These are phyloP conservation scores for Zalerion maritima DNA, from an alignment of 495 filamentous ascomycete genomes.

Conservation along the genomic window DNA sequence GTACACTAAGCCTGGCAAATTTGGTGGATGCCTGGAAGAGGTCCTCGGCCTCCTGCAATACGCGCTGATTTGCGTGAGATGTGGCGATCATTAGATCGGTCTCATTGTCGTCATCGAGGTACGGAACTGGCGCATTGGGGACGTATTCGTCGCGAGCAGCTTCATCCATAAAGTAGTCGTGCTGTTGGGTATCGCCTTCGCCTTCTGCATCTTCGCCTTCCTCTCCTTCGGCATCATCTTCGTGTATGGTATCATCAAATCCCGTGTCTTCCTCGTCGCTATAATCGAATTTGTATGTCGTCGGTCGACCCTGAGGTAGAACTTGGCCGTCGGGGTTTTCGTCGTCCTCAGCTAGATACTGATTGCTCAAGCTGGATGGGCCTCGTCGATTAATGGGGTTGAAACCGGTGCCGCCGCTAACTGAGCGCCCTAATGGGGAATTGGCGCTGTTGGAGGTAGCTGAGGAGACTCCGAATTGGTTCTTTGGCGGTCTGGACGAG, in stretches of 20 bases:
- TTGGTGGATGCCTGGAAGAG: conserved; percentile 29
- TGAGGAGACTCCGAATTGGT: conserved; percentile 12
- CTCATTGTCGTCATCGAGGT: conserved; percentile 18
- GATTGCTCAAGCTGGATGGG: conserved; percentile 20
- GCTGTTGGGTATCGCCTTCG: conserved; percentile 26
- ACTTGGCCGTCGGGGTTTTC: conserved; percentile 17
- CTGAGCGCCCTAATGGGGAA: conserved; percentile 26
- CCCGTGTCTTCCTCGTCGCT: conserved; percentile 16
- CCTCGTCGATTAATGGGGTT: conserved; percentile 16
- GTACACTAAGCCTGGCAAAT: conserved; percentile 11
- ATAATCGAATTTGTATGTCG: conserved; percentile 10
- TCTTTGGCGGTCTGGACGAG: conserved; percentile 4
- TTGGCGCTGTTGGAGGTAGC: conserved; percentile 21
- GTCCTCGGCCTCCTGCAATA: conserved; percentile 28
- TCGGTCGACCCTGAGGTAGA: conserved; percentile 18
- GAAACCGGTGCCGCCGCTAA: conserved; percentile 18
- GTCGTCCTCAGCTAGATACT: conserved; percentile 20
- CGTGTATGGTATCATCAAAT: conserved; percentile 15
- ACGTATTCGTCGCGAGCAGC: conserved; percentile 14
- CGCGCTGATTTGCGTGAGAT: conserved; percentile 29
- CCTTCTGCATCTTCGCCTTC: conserved; percentile 17
- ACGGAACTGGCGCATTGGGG: conserved; percentile 10
- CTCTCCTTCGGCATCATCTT: conserved; percentile 18
- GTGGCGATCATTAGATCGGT: conserved; percentile 31
- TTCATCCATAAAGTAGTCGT: conserved; percentile 19